A percentile compares a stretch with the other conserved stretches of the same genome.
Evolutionary conservation across 2,329 filamentous ascomycete species (phyloP).

Genomic region (Diaporthe citriasiana): DNA sequence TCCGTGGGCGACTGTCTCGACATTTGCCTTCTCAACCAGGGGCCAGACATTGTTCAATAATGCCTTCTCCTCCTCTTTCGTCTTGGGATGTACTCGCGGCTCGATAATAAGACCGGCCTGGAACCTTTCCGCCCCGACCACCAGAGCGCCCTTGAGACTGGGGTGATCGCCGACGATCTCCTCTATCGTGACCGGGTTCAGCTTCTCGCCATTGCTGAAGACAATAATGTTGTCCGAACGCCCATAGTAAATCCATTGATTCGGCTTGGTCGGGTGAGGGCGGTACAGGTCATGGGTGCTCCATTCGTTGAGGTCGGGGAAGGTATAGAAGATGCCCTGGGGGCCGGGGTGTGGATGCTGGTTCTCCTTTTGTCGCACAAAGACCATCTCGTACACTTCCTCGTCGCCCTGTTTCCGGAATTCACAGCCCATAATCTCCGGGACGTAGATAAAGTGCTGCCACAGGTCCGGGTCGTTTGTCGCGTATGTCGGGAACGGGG

Average conservation of each 20-base stretch:
- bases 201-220: slow-evolving; percentile 65
- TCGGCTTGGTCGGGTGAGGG: slow-evolving; percentile 54
- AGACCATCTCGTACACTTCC: slow-evolving; percentile 55
- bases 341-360: slow-evolving; percentile 54
- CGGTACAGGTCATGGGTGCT: slow-evolving; percentile 61
- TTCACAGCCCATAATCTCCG: slow-evolving; percentile 57
- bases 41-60: slow-evolving; percentile 62
- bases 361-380: slow-evolving; percentile 55
- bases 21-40: slow-evolving; percentile 58
- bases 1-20: slow-evolving; percentile 60
- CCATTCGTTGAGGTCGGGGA: slow-evolving; percentile 57
- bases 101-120: slow-evolving; percentile 65
- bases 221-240: slow-evolving; percentile 63
- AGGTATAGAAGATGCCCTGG: slow-evolving; percentile 58
- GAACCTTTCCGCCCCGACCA: slow-evolving; percentile 62
- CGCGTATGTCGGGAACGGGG: slow-evolving; percentile 46
- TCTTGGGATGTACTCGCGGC: slow-evolving; percentile 51
- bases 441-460: slow-evolving; percentile 60
- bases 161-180: slow-evolving; percentile 55
- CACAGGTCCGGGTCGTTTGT: slow-evolving; percentile 54
- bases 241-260: slow-evolving; percentile 54
- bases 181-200: slow-evolving; percentile 64
- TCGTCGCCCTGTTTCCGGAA: slow-evolving; percentile 54
- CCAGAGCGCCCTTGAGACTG: slow-evolving; percentile 56
- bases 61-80: slow-evolving; percentile 46